Base-by-base conservation (phyloP, 2,329 filamentous ascomycete genomes). In the Metarhizium humberi region DNA sequence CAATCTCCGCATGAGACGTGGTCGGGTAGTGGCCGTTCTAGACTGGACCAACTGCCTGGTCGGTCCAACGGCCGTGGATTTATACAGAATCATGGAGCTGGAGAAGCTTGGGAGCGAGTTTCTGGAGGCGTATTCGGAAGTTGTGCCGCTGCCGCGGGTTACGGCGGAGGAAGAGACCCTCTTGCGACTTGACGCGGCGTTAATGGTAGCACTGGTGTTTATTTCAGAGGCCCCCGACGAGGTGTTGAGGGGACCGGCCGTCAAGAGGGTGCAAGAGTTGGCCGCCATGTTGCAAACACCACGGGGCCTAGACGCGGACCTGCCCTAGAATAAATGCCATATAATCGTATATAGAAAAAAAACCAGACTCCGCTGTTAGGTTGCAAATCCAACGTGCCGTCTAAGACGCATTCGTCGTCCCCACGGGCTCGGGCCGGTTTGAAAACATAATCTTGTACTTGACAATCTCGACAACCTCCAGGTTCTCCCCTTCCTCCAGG, bases 381-480 rank as follows among this genome's bases (percentile, higher is more conserved):
- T 40, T 4, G 14, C 6, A 10, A 40, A 30, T 6, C 20, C 45
- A 29, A 4, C 20, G 10, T 14, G 7, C 25, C n/a, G 13, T 3
- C 51, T 55, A 58, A 38, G 53, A 6, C 32, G 52, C 57, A 29
- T 56, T 53, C n/a, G 55, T 50, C 29, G 58, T 56, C n/a, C 84
- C 83, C 54, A 96, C 88, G 49, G 92, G 92, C 72, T 97, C 92
- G 5, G 92, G 92, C 50, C 92, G 78, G 57, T 80, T 81, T 18
- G 86, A 86, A 71, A 97, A 97, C 49, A 95, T 73, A 61, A 97
- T 75, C 75, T 95, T 96, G 67, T 87, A 88, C 74, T 85, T 87
- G 60, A 97, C 79, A 62, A 97, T 83, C 70, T 96, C 92, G 52
- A 91, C 84, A 60, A 97, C 81, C 73, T 96, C 91, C 53, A 96